Evolutionary conservation across 2,329 filamentous ascomycete species (phyloP), one percentile per base, ranked within the genome.

Genomic region (Sphaceloma murrayae): DNA sequence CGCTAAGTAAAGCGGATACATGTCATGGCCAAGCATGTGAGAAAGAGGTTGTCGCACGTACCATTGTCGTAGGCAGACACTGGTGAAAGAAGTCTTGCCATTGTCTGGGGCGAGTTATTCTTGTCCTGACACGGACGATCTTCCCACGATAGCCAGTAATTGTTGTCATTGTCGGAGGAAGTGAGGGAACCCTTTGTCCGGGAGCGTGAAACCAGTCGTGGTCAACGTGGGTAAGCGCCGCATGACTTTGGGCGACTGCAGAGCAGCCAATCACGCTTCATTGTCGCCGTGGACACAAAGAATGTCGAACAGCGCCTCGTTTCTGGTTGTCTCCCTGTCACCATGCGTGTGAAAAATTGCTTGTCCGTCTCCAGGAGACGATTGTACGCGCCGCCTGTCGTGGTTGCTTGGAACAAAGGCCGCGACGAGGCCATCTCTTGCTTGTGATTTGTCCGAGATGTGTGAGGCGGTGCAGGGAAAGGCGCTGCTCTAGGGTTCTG

Each of bases 121-220:
- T 40, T 40, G 36, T 29, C 36, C 24, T 40, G 36, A 40, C 36
- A 40, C 36, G 24, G 24, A 27, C n/a, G n/a, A 19, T 13, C 22
- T 40, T 40, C n/a, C 62, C 53, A 52, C 57, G 58, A 49, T 56
- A 62, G 58, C 57, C 62, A 60, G 55, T 59, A 57, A 58, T 54
- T 52, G 61, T 61, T 59, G 60, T 59, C 64, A 65, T 62, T 62
- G 62, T 60, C 59, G 51, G 58, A 58, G n/a, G 59, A 59, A 59
- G 51, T 53, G 55, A 56, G 54, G 54, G 53, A 54, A 60, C 58
- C 54, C 57, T 53, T 53, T 56, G 55, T 52, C 48, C 53, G 54
- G 50, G 51, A 54, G 56, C 50, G 56, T 43, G 36, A 40, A 40
- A 40, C 36, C 36, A 40, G 36, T n/a, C n/a, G n/a, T n/a, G n/a